Evolutionary conservation across 805 yeast species (phyloP).

Genomic region (Yarrowia sp.): DNA sequence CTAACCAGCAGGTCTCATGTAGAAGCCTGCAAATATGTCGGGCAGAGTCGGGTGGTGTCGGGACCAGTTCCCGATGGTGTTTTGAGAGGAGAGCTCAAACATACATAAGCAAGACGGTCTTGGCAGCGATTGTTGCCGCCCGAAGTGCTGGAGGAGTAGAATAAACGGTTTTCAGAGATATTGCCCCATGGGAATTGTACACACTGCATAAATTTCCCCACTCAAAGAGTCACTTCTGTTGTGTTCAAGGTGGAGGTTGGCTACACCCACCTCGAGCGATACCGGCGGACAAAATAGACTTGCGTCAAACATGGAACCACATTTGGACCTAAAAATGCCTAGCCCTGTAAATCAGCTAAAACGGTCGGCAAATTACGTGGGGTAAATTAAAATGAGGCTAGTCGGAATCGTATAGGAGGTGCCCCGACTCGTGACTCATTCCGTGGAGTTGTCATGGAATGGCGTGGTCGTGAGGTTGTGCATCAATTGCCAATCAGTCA

Average conservation of each 20-base stretch:
- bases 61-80: background rate
- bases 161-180: background rate
- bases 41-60: constrained; percentile 1
- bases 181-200: background rate
- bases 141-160: background rate
- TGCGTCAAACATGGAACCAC: background rate
- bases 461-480: too few species aligned
- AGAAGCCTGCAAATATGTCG: constrained; percentile 1
- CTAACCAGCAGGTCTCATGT: background rate
- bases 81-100: background rate
- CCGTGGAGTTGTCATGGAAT: too few species aligned
- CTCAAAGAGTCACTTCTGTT: background rate
- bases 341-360: background rate
- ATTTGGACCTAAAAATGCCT: background rate
- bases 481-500: too few species aligned
- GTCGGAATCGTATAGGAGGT: too few species aligned
- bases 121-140: constrained; percentile 3
- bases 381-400: too few species aligned
- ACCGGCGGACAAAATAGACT: background rate
- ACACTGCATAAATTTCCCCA: background rate
- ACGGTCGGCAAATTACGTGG: background rate
- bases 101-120: background rate
- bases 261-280: background rate
- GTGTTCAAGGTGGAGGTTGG: too few species aligned
- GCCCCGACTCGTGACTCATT: too few species aligned